Evolutionary conservation across 2,329 filamentous ascomycete species (phyloP).

Genomic region (Epichloe amarillans): DNA sequence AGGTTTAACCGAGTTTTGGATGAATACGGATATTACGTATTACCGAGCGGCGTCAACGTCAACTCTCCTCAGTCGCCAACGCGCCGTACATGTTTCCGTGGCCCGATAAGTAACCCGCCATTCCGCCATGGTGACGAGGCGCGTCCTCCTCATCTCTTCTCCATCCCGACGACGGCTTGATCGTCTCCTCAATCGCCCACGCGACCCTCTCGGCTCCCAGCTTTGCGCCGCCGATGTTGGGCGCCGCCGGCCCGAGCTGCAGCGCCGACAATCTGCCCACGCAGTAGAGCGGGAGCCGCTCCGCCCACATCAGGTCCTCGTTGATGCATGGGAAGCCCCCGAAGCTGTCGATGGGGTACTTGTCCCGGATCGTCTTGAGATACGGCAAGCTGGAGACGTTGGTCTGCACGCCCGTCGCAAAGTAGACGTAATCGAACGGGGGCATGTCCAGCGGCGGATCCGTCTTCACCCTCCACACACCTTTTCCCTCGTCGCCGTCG

Average conservation of each 20-base stretch:
- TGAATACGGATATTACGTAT: too few species aligned
- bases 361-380: slow-evolving; percentile 42
- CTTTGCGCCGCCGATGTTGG: slow-evolving; percentile 61
- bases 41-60: not conserved
- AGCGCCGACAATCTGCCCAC: slow-evolving; percentile 55
- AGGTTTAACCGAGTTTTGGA: too few species aligned
- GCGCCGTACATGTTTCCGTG: slow-evolving; percentile 24
- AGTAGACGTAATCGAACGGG: slow-evolving; percentile 55
- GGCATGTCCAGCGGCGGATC: slow-evolving; percentile 41
- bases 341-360: slow-evolving; percentile 47
- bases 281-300: slow-evolving; percentile 60
- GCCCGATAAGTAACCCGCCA: slow-evolving; percentile 20
- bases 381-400: slow-evolving; percentile 49
- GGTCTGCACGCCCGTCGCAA: slow-evolving; percentile 58
- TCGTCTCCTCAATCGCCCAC: slow-evolving; percentile 52
- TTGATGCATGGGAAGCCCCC: slow-evolving; percentile 65
- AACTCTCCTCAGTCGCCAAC: slow-evolving; percentile 8
- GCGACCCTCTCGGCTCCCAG: slow-evolving; percentile 60
- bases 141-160: not conserved
- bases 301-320: slow-evolving; percentile 63
- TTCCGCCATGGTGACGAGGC: slow-evolving; percentile 1
- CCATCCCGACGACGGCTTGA: slow-evolving; percentile 11
- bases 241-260: slow-evolving; percentile 56
- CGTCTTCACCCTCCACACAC: slow-evolving; percentile 31
- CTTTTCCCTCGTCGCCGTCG: slow-evolving; percentile 6